Evolutionary conservation across 129 eudicot species (phyloP).

Genomic region (sunflower (Helianthus annuus)): DNA sequence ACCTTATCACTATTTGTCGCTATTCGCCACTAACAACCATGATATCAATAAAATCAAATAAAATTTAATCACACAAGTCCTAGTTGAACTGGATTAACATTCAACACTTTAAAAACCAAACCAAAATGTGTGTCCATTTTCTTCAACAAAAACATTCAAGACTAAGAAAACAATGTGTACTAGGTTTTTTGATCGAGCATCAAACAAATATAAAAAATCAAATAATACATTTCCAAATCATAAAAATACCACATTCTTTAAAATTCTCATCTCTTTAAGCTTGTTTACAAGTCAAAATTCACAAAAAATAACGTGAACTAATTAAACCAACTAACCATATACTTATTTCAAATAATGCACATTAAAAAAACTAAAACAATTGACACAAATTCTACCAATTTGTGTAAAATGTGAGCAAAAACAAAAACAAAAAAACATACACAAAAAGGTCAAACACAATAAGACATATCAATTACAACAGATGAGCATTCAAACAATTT

Average conservation of each 20-base stretch:
- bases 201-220: too few species aligned
- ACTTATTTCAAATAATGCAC: background rate
- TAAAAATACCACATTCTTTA: background rate
- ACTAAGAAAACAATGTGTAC: too few species aligned
- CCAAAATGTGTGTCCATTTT: background rate
- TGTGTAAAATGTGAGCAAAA: background rate
- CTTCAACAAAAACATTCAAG: background rate
- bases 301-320: background rate
- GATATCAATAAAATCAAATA: too few species aligned
- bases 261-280: background rate
- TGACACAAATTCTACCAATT: background rate
- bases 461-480: background rate
- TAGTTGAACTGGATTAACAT: background rate
- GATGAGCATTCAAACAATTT: background rate
- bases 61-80: background rate
- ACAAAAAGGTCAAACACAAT: background rate
- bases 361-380: background rate
- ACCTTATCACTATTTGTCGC: too few species aligned
- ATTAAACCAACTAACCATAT: background rate
- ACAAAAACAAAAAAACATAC: background rate
- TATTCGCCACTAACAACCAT: too few species aligned
- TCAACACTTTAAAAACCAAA: background rate
- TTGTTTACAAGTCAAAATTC: background rate
- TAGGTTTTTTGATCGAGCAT: too few species aligned
- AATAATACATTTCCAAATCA: background rate